Conservation (phyloP, 2,329 filamentous ascomycete species). For the Monosporascus sp. region DNA sequence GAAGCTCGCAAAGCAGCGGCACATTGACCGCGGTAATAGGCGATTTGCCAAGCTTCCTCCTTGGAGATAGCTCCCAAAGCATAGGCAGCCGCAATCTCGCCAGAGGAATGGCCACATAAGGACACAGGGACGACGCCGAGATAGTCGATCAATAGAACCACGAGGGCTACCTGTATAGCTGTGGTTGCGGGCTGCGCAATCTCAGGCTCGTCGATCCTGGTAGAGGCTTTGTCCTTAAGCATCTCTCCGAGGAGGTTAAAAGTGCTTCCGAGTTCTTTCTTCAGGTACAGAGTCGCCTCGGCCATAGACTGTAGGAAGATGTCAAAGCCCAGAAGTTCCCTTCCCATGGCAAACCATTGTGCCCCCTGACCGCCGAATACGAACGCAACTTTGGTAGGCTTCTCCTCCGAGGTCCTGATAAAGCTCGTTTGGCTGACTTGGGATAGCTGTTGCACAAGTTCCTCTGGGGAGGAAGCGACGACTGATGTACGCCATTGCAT, state of each 20-base stretch:
- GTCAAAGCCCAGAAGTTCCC: constrained; percentile 27
- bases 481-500: constrained; percentile 38
- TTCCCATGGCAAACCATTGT: constrained; percentile 33
- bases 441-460: constrained; percentile 24
- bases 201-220: constrained; percentile 28
- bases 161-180: constrained; percentile 25
- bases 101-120: constrained; percentile 30
- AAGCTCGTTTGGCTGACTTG: constrained; percentile 4
- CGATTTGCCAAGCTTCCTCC: constrained; percentile 9
- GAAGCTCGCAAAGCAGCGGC: constrained; percentile 4
- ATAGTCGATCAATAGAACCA: constrained; percentile 20
- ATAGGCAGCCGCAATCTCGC: constrained; percentile 30
- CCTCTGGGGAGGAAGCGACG: constrained; percentile 28
- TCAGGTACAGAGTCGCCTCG: constrained; percentile 24
- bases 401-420: constrained; percentile 7
- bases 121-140: constrained; percentile 18
- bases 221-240: constrained; percentile 17
- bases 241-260: constrained; percentile 31
- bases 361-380: constrained; percentile 33
- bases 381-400: constrained; percentile 15
- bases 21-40: constrained; percentile 16
- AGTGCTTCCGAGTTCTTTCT: constrained; percentile 9
- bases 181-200: constrained; percentile 26
- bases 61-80: constrained; percentile 19
- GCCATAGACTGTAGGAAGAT: constrained; percentile 22